A percentile compares a stretch with the other conserved stretches of the same genome.
Conservation (phyloP, 2,329 filamentous ascomycete genomes). For the Chalaropsis thielavioides region DNA sequence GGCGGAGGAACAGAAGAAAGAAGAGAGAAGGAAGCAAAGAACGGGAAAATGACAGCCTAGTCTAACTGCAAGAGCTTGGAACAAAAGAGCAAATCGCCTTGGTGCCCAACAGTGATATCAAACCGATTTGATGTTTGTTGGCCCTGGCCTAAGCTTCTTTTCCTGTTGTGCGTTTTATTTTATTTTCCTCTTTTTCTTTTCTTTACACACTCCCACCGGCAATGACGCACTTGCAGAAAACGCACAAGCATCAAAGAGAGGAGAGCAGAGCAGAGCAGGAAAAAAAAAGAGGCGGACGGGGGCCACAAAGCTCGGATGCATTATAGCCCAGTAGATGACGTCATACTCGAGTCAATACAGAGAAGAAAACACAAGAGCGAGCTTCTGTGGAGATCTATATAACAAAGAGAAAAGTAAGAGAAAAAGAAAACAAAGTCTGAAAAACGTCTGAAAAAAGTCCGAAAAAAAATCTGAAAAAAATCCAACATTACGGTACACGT, state of each 20-base stretch:
- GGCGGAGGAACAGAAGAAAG: no score
- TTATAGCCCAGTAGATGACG: neutral
- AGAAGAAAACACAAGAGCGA: neutral
- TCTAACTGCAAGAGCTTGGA: neutral
- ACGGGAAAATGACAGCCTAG: neutral
- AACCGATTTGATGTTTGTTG: neutral
- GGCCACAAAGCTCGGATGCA: neutral
- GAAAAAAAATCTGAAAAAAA: neutral
- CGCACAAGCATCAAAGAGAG: neutral
- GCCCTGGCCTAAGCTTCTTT: neutral
- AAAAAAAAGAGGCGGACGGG: neutral
- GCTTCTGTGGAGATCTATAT: constrained; percentile 6
- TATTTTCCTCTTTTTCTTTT: neutral
- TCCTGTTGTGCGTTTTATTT: neutral
- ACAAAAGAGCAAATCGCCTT: neutral
- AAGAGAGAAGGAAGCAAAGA: neutral
- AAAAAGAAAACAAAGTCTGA: no score
- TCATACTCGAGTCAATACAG: neutral
- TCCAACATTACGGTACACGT: neutral
- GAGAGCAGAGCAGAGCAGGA: neutral
- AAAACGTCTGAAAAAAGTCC: no score
- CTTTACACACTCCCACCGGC: neutral
- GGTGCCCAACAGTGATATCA: neutral
- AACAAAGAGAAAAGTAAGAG: no score
- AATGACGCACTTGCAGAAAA: neutral